Percentiles rank a stretch among this genome's conserved stretches.
phyloP scores from a whole-genome alignment of 768 basidiomycete species.

The Leucocoprinus birnbaumii region DNA sequence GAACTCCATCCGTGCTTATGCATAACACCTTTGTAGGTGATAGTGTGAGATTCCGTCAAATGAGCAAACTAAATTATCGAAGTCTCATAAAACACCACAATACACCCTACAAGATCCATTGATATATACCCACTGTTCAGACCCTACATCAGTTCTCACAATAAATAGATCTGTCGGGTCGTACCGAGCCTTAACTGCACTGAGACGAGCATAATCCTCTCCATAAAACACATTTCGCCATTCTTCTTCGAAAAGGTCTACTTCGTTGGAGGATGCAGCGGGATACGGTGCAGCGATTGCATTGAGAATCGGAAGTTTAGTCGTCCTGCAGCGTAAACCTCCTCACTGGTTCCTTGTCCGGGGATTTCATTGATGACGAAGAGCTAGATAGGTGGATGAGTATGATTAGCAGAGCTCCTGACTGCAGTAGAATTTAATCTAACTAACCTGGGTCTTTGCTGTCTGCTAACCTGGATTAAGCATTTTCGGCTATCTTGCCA shows the following conservation, averaged over 20 bases:
- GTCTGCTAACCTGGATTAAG: conserved; percentile 33
- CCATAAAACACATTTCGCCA: conserved; percentile 31
- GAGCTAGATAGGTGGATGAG: background rate
- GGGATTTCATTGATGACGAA: background rate
- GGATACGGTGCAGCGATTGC: conserved; percentile 22
- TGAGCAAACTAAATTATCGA: no score
- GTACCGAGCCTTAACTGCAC: conserved; percentile 21
- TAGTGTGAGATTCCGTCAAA: no score
- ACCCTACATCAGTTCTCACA: conserved; percentile 26
- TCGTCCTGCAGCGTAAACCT: conserved; percentile 16
- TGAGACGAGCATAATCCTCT: conserved; percentile 26
- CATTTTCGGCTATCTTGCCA: conserved; percentile 28
- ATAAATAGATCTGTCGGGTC: conserved; percentile 24
- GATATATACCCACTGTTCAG: conserved; percentile 31
- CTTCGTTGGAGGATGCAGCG: conserved; percentile 33
- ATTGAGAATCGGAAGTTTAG: conserved; percentile 22
- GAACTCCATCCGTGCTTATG: no score
- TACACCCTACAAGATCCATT: no score
- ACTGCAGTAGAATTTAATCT: conserved; percentile 16
- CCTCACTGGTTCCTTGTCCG: background rate
- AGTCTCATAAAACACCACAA: no score
- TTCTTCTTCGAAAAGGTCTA: conserved; percentile 25
- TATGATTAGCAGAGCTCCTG: background rate
- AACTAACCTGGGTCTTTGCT: conserved; percentile 32
- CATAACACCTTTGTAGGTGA: no score